Base-by-base conservation (phyloP, 495 filamentous ascomycete species). In the Xylaria curta region DNA sequence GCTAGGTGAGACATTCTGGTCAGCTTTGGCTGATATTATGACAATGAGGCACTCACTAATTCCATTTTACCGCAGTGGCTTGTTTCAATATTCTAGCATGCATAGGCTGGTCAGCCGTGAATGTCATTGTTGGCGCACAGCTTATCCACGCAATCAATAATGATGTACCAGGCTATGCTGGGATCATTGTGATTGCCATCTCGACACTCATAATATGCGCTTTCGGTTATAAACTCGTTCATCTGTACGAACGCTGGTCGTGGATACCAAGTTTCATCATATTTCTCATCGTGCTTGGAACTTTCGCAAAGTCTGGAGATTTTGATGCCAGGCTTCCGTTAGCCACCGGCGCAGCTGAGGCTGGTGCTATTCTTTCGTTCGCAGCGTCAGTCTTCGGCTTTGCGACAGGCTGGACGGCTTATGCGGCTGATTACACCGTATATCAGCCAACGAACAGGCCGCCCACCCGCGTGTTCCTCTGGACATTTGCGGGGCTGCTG, bases 161-260 rank as follows among this genome's bases (percentile, higher is more conserved):
- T 49, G 76, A 87, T 68, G 87, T 94, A 40, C 92, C 92, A 8
- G 91, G 92, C 66, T 93, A 81, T 78, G 92, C 91, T 10, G 93
- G 92, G 56, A 92, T 97, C 73, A 84, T 95, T 42, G 88, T 94
- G 76, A 93, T 95, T 73, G 88, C 92, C 40, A 78, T 90, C 66
- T 87, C 86, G 73, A 95, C 93, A 1, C 86, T 94, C 40, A 54
- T 92, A 38, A 86, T 95, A 72, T 92, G 89, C 33, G 85, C 91
- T 42, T 93, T 93, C 75, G 92, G 92, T 46, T 95, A 95, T 82
- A 91, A 90, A 74, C 85, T 94, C 46, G 92, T 97, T n/a, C 93
- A 95, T 79, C 73, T 78, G 7, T 95, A 95, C 81, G 93, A 95
- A 75, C 89, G 87, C 73, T 95, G 87, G 85, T 90, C 90, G 19